phyloP scores from a whole-genome alignment of 2,329 filamentous ascomycete species.

The Daldinia sp. region DNA sequence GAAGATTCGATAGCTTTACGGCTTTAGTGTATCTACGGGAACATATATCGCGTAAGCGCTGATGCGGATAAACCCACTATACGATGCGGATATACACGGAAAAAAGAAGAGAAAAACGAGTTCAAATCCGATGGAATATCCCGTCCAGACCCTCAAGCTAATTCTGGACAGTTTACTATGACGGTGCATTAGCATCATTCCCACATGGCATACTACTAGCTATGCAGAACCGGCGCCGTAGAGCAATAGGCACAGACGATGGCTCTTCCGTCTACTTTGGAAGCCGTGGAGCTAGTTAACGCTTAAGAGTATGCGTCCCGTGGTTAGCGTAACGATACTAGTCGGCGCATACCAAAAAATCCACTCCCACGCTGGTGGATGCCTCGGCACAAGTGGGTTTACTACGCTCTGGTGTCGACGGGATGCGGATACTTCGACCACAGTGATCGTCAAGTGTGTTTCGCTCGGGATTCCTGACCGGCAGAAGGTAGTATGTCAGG shows the following conservation, averaged over 20 bases:
- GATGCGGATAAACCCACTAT: neutral
- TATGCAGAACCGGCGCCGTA: neutral
- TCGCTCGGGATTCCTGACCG: conserved; percentile 12
- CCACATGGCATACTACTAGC: neutral
- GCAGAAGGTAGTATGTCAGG: neutral
- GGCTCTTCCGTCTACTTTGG: neutral
- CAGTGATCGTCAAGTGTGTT: conserved; percentile 5
- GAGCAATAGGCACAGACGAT: neutral
- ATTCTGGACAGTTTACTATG: neutral
- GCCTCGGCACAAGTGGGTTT: conserved; percentile 19
- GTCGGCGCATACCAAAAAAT: conserved; percentile 16
- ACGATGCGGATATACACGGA: neutral
- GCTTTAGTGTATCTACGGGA: neutral
- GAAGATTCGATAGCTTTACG: neutral
- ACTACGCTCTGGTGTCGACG: neutral
- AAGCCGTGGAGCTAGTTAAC: neutral
- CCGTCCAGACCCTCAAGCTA: neutral
- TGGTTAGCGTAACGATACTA: conserved; percentile 6
- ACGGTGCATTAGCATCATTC: neutral
- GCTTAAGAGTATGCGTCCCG: neutral
- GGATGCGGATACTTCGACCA: conserved; percentile 11
- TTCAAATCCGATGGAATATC: neutral
- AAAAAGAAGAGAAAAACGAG: neutral
- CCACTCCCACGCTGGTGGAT: conserved; percentile 2
- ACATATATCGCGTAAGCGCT: neutral